Evolutionary conservation across 139 green algal genomes (phyloP).

Genomic region (Tetraselmis chui): DNA sequence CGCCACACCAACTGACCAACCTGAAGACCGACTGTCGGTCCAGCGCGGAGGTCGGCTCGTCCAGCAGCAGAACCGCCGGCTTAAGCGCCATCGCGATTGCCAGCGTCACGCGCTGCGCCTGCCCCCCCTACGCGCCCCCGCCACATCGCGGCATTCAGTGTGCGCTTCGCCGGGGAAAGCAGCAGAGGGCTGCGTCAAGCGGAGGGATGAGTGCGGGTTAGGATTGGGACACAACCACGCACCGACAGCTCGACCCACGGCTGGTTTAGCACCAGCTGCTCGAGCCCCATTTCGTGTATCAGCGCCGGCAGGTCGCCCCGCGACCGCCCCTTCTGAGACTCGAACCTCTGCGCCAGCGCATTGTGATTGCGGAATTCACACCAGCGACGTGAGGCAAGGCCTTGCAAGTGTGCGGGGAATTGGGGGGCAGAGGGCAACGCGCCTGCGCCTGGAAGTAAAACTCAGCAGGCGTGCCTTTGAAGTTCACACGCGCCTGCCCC

Average conservation of each 20-base stretch:
- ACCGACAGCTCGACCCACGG: slow-evolving; percentile 73
- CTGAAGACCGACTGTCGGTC: slow-evolving; percentile 40
- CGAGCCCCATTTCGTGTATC: slow-evolving; percentile 57
- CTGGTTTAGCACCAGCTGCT: slow-evolving; percentile 63
- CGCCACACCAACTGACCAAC: not conserved
- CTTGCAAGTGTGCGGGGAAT: no score
- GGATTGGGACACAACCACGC: no score
- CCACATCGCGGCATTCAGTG: not conserved
- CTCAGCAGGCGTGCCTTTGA: slow-evolving; percentile 63
- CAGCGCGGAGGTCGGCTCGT: slow-evolving; percentile 74
- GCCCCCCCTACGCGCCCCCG: slow-evolving; percentile 45
- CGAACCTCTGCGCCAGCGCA: slow-evolving; percentile 33
- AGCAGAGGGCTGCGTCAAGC: no score
- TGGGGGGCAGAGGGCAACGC: not conserved
- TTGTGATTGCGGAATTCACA: no score
- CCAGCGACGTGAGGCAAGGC: no score
- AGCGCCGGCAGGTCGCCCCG: slow-evolving; percentile 62
- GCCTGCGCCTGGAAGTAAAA: slow-evolving; percentile 62
- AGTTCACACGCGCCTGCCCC: slow-evolving; percentile 47
- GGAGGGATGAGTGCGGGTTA: no score
- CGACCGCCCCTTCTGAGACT: slow-evolving; percentile 33
- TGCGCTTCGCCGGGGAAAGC: no score
- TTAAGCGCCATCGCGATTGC: slow-evolving; percentile 66
- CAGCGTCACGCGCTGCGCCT: slow-evolving; percentile 69
- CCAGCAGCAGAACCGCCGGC: slow-evolving; percentile 72